Conservation (phyloP, 768 basidiomycete genomes). For the Trametes coccinea region DNA sequence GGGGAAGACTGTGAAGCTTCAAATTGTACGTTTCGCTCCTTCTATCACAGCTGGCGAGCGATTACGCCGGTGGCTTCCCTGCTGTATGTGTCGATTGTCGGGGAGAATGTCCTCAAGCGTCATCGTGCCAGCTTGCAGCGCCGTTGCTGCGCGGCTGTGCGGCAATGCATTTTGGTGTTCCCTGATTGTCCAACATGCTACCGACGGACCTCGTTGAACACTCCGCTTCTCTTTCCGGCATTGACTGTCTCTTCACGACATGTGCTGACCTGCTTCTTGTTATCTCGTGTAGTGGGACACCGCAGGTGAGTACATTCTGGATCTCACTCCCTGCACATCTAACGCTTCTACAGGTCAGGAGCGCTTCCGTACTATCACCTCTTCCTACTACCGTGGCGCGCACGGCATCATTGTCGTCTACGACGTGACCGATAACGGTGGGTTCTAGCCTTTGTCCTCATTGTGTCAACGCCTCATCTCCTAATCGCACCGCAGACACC, state of each 20-base stretch:
- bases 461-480: slow-evolving; percentile 1
- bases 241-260: neutral
- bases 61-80: neutral
- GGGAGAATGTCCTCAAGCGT: neutral
- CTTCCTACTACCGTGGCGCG: slow-evolving; percentile 99
- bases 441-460: slow-evolving; percentile 16
- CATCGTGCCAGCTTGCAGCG: neutral
- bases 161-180: neutral
- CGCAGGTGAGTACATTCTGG: slow-evolving; percentile 58
- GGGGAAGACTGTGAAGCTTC: slow-evolving; percentile 97
- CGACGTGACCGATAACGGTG: slow-evolving; percentile 94
- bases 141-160: slow-evolving; percentile 8
- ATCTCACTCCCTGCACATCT: neutral
- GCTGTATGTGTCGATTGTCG: neutral
- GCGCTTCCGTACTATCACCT: slow-evolving; percentile 97
- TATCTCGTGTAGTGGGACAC: slow-evolving; percentile 83
- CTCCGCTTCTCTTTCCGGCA: neutral
- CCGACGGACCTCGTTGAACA: neutral
- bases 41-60: neutral
- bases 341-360: slow-evolving; percentile 76
- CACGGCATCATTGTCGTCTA: slow-evolving; percentile 99
- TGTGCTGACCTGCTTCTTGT: slow-evolving; percentile 24
- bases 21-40: slow-evolving; percentile 72
- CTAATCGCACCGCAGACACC: slow-evolving; percentile 64
- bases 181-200: neutral